Base-by-base conservation (phyloP, 1,284 basidiomycete genomes). In the Microbotryomycetes sp. region DNA sequence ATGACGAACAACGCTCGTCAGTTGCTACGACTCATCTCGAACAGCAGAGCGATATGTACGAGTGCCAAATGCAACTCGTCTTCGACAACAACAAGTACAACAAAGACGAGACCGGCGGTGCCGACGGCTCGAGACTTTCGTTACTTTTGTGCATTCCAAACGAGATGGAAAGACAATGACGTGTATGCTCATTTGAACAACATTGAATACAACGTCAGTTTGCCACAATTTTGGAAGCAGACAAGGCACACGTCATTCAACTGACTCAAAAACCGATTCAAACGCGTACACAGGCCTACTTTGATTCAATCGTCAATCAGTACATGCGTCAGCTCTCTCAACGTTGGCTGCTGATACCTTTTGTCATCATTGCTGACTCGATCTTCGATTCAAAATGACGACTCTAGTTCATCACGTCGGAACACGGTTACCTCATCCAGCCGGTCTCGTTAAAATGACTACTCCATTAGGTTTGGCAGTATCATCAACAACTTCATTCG, bases 251-350 rank as follows among this genome's bases (percentile, higher is more conserved):
- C 6, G 3, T 7, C 22, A 29, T 29, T 46, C 15, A 46, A 58
- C 25, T 51, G 49, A 51, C 49, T 16, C 26, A 26, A 25, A 42
- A 42, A 42, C 36, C 12, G 19, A 42, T 56, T 4, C 26, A 19
- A 19, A 23, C 15, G 19, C 45, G n/a, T 56, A 53, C 36, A n/a
- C 45, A 52, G 25, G 62, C 59, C 19, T 70, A 70, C 58, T 66
- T 64, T 46, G 69, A 70, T 54, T 58, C 59, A 4, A 58, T 68
- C 55, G 63, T 62, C 7, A 70, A 70, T 52, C 52, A 63, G 31
- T 70, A 55, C 56, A 58, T 70, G 28, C 48, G 58, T 22, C 55
- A 46, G 2, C 14, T n/a, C 14, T 32, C 45, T 16, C 30, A 30
- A 22, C 25, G n/a, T 54, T 15, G 16, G 15, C 6, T 29, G 51